Conservation (phyloP, 768 basidiomycete genomes). For the Serendipita sp. region DNA sequence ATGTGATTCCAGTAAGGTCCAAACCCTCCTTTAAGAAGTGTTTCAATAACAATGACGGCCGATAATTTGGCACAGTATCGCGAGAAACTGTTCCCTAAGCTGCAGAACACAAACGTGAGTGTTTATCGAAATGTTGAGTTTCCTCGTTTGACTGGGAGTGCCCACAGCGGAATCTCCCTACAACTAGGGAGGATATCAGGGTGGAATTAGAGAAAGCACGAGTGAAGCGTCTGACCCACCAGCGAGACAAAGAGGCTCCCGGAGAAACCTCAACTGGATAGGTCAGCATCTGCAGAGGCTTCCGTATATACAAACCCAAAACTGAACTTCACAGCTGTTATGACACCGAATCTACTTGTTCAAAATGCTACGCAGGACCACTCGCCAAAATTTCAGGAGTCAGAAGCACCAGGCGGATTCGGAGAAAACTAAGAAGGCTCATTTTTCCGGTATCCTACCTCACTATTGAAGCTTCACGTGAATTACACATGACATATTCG, state of each 20-base stretch:
- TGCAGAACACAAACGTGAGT: neutral
- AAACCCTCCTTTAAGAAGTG: neutral
- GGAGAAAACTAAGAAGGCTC: too few relatives aligned
- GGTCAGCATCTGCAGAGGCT: too few relatives aligned
- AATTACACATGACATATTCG: too few relatives aligned
- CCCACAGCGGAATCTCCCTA: neutral
- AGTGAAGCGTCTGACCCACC: neutral
- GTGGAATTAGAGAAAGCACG: neutral
- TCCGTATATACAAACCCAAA: too few relatives aligned
- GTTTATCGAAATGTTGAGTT: neutral
- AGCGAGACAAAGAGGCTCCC: neutral
- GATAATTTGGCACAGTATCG: constrained; percentile 4
- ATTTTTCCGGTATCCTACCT: too few relatives aligned
- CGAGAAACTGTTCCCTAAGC: constrained; percentile 1
- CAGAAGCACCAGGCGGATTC: too few relatives aligned
- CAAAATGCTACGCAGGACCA: too few relatives aligned
- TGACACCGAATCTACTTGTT: too few relatives aligned
- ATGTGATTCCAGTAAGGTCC: constrained; percentile 54
- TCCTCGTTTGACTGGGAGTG: neutral
- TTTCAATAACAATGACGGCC: neutral
- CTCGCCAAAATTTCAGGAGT: too few relatives aligned
- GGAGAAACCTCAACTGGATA: neutral
- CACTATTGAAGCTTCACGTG: too few relatives aligned
- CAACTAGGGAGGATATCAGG: neutral
- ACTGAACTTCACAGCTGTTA: too few relatives aligned